Percentiles rank a stretch among this genome's conserved stretches.
Conservation (phyloP, 805 yeast species). For the Vanderwaltozyma verrucispora region DNA sequence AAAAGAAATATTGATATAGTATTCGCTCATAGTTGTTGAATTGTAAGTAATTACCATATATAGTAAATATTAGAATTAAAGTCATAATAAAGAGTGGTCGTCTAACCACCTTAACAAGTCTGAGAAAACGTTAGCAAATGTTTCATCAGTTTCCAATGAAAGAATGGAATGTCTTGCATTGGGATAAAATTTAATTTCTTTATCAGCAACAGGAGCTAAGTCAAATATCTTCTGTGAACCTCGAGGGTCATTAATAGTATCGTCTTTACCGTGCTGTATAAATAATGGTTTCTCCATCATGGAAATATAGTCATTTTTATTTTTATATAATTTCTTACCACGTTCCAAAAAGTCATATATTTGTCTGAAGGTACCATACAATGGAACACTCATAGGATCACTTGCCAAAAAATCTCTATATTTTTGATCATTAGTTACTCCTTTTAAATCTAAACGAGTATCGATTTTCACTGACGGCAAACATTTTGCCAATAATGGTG, state of each 20-base stretch:
- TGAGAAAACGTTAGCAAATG: constrained; percentile 28
- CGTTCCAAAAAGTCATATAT: constrained; percentile 51
- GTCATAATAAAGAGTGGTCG: neutral
- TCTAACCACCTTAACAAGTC: constrained; percentile 35
- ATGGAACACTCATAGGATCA: constrained; percentile 36
- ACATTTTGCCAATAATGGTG: constrained; percentile 33
- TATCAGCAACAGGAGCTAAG: constrained; percentile 21
- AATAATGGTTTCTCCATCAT: constrained; percentile 37
- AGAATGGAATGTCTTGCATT: constrained; percentile 33
- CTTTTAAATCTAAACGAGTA: constrained; percentile 45
- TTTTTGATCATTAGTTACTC: constrained; percentile 39
- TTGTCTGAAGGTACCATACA: constrained; percentile 43
- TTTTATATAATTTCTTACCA: constrained; percentile 42
- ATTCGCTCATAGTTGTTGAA: too few species aligned
- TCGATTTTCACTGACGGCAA: constrained; percentile 44
- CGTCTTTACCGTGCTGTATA: constrained; percentile 54
- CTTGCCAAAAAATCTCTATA: constrained; percentile 37
- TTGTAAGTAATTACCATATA: too few species aligned
- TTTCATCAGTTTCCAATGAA: constrained; percentile 38
- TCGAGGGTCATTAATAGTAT: constrained; percentile 45
- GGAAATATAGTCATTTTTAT: constrained; percentile 28
- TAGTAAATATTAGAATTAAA: too few species aligned
- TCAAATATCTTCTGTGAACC: constrained; percentile 37
- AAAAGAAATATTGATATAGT: too few species aligned
- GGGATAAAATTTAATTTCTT: constrained; percentile 15